These are phyloP conservation scores for Candida boleticola DNA, from an alignment of 805 yeast species.

Conservation along the genomic window DNA sequence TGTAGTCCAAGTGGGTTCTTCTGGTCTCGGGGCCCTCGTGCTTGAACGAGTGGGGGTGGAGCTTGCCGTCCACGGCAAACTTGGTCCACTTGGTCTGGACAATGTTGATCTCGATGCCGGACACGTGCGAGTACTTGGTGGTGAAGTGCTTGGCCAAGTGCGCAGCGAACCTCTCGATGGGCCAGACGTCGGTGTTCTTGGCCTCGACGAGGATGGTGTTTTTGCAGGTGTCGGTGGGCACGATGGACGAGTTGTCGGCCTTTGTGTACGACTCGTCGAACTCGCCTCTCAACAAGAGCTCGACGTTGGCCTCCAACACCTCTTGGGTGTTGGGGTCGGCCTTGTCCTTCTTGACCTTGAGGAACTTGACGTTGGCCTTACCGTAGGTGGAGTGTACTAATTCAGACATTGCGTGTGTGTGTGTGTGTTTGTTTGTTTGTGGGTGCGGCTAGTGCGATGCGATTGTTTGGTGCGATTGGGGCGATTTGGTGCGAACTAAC, in stretches of 20 bases:
- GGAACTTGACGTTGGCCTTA: constrained; percentile 87
- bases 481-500: neutral
- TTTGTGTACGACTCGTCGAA: constrained; percentile 80
- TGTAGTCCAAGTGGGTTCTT: constrained; percentile 52
- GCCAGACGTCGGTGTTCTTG: constrained; percentile 80
- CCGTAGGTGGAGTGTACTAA: constrained; percentile 69
- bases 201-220: constrained; percentile 85
- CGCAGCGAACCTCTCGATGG: constrained; percentile 87
- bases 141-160: constrained; percentile 80
- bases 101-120: constrained; percentile 65
- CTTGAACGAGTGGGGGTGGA: constrained; percentile 79
- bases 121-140: constrained; percentile 71
- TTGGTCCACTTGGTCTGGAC: constrained; percentile 80
- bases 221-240: constrained; percentile 92
- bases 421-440: neutral
- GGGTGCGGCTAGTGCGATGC: too few species aligned
- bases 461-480: too few species aligned
- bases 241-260: constrained; percentile 86
- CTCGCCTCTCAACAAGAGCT: constrained; percentile 70
- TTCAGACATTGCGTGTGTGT: constrained; percentile 9
- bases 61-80: constrained; percentile 67
- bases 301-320: constrained; percentile 81
- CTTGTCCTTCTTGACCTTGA: constrained; percentile 82
- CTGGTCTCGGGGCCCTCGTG: constrained; percentile 84
- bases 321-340: constrained; percentile 72